Base-by-base conservation (phyloP, 1,284 basidiomycete species). In the Puccinia novopanici region DNA sequence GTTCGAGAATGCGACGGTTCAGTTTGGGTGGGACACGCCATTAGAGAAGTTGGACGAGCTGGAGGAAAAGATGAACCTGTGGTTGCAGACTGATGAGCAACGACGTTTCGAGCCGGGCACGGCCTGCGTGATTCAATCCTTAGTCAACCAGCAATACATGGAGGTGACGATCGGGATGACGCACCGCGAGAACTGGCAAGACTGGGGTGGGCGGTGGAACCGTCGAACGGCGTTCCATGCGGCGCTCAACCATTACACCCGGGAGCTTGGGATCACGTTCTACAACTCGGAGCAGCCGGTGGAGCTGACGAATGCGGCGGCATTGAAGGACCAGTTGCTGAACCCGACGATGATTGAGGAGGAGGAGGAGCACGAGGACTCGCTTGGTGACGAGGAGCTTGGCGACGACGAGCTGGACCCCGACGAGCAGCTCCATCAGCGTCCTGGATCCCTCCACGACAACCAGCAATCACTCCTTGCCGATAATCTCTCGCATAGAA, bases 31-130 rank as follows among this genome's bases (percentile, higher is more conserved):
- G 91, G 88, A 88, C 10, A 92, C 91, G 1, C 90, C 91, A 0
- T 84, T 91, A 30, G 88, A 88, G 79, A 92, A 91, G 85, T 84
- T 92, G 2, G 91, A 92, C 82, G 87, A 87, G 48, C 88, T 92
- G 13, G 90, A 91, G 84, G 87, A 88, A 78, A 87, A 86, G 81
- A 84, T 92, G 81, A 92, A 92, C 82, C 88, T 89, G 65, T 92
- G 91, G 92, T 87, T 92, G 8, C 87, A 88, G 55, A 91, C 90
- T 3, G 91, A 92, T 83, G 90, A 91, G 84, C 91, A 92, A 84
- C 87, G 91, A 50, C 92, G 91, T 91, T 92, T 88, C 84, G 88
- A 90, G 77, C 89, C 91, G 5, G 88, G 87, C 30, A 92, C 91
- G 9, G 89, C 88, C 61, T 70, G 65, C 19, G 77, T 80, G 22